Evolutionary conservation across 1,284 basidiomycete genomes (phyloP), one percentile per base, ranked within the genome.

Genomic region (Rhodotorula sp.): DNA sequence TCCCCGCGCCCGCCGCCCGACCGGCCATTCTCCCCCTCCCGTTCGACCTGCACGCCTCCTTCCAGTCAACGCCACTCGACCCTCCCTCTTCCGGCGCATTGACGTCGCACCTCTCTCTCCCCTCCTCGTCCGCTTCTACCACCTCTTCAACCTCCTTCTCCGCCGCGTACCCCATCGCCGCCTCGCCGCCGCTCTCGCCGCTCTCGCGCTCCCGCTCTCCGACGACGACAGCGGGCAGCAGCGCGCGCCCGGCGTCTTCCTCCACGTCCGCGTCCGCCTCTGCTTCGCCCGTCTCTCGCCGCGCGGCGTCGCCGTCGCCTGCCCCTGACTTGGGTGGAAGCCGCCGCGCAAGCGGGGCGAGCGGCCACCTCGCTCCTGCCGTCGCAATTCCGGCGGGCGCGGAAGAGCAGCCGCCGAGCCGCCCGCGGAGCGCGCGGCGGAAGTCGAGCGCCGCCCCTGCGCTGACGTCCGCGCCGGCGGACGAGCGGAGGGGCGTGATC

Each of bases 11-110:
- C 8, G 39, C 66, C 27, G 57, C 56, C 0, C 61, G 67, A 1
- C 65, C 61, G 3, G 10, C 39, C 22, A 32, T 61, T 17, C 50
- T 58, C n/a, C 65, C 66, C 19, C 37, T 69, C 4, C 54, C 67
- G 6, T 75, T 66, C 68, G 68, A 72, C 57, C 60, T 75, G 10
- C 73, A 75, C 39, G 70, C 70, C 12, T 67, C 70, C 15, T 75
- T 75, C 46, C 73, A 72, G 29, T 56, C 73, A 4, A 72, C 58
- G 19, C 29, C 63, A 2, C 25, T 46, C 36, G 36, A 9, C 13
- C 27, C 60, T 17, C 66, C 66, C 1, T 53, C 55, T n/a, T n/a
- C n/a, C n/a, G n/a, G n/a, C n/a, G n/a, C n/a, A n/a, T n/a, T n/a
- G n/a, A n/a, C n/a, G 29, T 32, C 53, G 5, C 46, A 21, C 10